These are phyloP conservation scores for Chenopodium formosanum DNA, from an alignment of 148 eudicot species.

Conservation along the genomic window DNA sequence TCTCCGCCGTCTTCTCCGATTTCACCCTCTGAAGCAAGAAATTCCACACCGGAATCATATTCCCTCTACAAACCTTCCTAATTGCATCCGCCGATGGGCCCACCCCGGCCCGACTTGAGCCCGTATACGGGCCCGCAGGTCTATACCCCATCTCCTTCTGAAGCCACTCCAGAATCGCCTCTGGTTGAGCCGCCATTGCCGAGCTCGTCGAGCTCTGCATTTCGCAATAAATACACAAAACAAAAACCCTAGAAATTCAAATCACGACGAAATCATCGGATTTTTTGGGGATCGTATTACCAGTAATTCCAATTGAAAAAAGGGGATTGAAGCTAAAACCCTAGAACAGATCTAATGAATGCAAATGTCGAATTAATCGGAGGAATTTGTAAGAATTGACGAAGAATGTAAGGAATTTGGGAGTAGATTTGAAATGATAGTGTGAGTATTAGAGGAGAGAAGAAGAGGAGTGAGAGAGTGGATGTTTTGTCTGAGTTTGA, in stretches of 20 bases:
- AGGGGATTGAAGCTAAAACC: constrained; percentile 9
- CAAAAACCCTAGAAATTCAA: constrained; percentile 27
- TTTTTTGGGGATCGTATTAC: background rate
- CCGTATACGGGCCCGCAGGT: constrained; percentile 59
- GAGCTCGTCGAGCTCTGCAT: constrained; percentile 65
- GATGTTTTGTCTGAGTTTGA: background rate
- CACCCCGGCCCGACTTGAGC: constrained; percentile 43
- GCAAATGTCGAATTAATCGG: background rate
- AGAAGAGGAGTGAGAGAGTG: constrained; percentile 16
- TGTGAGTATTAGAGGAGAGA: background rate
- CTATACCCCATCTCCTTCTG: constrained; percentile 92
- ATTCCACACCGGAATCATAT: constrained; percentile 93
- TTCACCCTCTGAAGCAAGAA: constrained; percentile 75
- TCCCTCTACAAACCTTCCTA: constrained; percentile 79
- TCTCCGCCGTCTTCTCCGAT: constrained; percentile 90
- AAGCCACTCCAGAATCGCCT: constrained; percentile 84
- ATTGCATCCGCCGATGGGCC: constrained; percentile 65
- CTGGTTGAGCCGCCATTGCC: constrained; percentile 53
- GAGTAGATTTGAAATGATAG: background rate
- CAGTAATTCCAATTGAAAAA: background rate
- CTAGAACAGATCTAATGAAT: constrained; percentile 22
- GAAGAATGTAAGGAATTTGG: background rate
- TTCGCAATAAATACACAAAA: background rate
- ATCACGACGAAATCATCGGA: constrained; percentile 9
- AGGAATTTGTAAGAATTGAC: background rate